These are phyloP conservation scores for Phyllosticta citrichinensis DNA, from an alignment of 2,329 filamentous ascomycete genomes.

Conservation along the genomic window DNA sequence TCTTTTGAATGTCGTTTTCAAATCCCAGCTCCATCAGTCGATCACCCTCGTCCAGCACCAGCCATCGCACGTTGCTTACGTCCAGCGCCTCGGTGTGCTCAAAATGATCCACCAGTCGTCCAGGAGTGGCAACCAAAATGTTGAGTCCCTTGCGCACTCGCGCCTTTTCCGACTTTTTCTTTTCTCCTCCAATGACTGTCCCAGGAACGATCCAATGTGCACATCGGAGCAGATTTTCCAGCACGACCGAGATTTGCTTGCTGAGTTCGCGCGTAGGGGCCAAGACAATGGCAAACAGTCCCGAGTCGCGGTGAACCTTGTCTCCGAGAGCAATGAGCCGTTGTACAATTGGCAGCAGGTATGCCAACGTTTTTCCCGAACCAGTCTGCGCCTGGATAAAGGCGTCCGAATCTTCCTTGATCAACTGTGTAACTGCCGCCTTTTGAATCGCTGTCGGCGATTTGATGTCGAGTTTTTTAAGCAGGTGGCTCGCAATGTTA, in stretches of 20 bases:
- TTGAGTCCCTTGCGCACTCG: slow-evolving; percentile 87
- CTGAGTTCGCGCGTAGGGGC: slow-evolving; percentile 89
- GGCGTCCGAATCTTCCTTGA: slow-evolving; percentile 75
- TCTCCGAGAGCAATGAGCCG: slow-evolving; percentile 62
- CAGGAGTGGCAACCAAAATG: slow-evolving; percentile 89
- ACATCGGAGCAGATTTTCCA: slow-evolving; percentile 78
- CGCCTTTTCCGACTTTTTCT: slow-evolving; percentile 81
- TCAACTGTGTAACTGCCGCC: slow-evolving; percentile 69
- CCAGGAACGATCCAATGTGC: slow-evolving; percentile 92
- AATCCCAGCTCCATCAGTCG: slow-evolving; percentile 98
- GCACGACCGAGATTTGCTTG: slow-evolving; percentile 80
- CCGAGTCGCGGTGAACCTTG: slow-evolving; percentile 68
- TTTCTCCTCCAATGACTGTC: slow-evolving; percentile 64
- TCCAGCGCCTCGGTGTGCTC: slow-evolving; percentile 85
- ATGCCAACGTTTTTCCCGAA: slow-evolving; percentile 95
- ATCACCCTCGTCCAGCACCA: slow-evolving; percentile 92
- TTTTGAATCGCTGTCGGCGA: slow-evolving; percentile 93
- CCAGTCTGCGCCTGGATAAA: slow-evolving; percentile 97
- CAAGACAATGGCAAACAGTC: slow-evolving; percentile 86
- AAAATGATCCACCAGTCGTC: slow-evolving; percentile 81
- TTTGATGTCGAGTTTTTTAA: slow-evolving; percentile 77
- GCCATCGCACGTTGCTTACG: slow-evolving; percentile 81
- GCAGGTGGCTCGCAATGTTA: slow-evolving; percentile 69
- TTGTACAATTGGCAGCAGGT: slow-evolving; percentile 84
- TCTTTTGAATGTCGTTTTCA: slow-evolving; percentile 82